A percentile compares a stretch with the other conserved stretches of the same genome.
These are phyloP conservation scores for Pyrenopolyporus hunteri DNA, from an alignment of 495 filamentous ascomycete species.

Conservation along the genomic window DNA sequence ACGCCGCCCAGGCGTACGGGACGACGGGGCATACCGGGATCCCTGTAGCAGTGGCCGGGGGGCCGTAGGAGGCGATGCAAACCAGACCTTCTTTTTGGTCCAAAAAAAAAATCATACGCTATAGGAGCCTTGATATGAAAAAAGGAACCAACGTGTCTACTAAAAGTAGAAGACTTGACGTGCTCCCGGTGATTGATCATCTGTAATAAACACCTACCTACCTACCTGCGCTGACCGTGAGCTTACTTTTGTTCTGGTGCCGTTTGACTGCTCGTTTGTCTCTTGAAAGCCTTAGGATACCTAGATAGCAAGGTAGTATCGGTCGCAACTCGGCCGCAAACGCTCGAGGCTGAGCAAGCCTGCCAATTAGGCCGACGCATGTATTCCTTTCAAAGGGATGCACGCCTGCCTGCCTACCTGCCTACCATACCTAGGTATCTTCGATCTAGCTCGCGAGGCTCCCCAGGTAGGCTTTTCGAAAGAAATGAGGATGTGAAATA, in stretches of 20 bases:
- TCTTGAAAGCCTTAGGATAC: not conserved
- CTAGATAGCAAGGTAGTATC: constrained; percentile 14
- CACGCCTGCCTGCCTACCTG: too few species aligned
- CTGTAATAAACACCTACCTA: not conserved
- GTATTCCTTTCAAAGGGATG: not conserved
- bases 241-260: not conserved
- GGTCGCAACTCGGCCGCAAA: constrained; percentile 21
- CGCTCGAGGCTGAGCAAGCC: constrained; percentile 26
- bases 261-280: constrained; percentile 6
- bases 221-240: not conserved
- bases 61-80: constrained; percentile 5
- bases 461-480: not conserved
- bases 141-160: not conserved
- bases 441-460: too few species aligned
- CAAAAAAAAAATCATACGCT: too few species aligned
- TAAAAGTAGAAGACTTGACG: too few species aligned
- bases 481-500: not conserved
- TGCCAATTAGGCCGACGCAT: not conserved
- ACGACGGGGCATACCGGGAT: constrained; percentile 24
- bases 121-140: not conserved
- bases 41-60: constrained; percentile 18
- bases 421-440: too few species aligned
- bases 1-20: constrained; percentile 24
- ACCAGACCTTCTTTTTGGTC: not conserved
- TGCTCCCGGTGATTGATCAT: too few species aligned